Conservation (phyloP, 2,329 filamentous ascomycete genomes). For the Juglanconis juglandina region DNA sequence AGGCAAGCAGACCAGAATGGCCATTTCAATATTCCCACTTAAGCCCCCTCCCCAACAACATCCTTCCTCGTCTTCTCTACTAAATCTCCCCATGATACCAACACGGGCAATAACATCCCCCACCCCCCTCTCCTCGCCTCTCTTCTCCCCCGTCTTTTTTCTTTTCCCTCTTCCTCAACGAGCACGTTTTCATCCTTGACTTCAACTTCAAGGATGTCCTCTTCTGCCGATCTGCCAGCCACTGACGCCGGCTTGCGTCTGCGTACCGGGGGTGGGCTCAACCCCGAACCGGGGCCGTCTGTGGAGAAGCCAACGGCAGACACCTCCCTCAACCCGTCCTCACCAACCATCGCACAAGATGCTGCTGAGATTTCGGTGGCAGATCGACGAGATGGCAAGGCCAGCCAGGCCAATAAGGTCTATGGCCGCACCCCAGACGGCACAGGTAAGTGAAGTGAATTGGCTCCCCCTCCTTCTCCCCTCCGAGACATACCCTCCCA, state of each 20-base stretch:
- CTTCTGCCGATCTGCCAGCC: conserved; percentile 19
- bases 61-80: neutral
- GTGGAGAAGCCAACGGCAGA: conserved; percentile 12
- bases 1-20: no score
- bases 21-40: neutral
- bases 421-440: conserved; percentile 89
- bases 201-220: conserved; percentile 23
- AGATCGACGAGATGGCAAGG: conserved; percentile 1
- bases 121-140: neutral
- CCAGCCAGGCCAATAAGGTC: conserved; percentile 60
- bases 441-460: conserved; percentile 60
- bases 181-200: conserved; percentile 9
- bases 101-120: neutral
- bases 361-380: neutral
- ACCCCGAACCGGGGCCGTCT: neutral
- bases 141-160: neutral
- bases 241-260: conserved; percentile 28
- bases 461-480: neutral
- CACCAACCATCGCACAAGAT: conserved; percentile 4
- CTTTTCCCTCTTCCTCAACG: conserved; percentile 11
- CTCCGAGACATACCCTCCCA: no score
- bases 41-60: no score
- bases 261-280: neutral
- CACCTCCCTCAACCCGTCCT: neutral
- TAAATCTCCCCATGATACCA: neutral